These are phyloP conservation scores for Syncephalastrum racemosum DNA, from an alignment of 371 early-diverging fungal genomes.

Conservation along the genomic window DNA sequence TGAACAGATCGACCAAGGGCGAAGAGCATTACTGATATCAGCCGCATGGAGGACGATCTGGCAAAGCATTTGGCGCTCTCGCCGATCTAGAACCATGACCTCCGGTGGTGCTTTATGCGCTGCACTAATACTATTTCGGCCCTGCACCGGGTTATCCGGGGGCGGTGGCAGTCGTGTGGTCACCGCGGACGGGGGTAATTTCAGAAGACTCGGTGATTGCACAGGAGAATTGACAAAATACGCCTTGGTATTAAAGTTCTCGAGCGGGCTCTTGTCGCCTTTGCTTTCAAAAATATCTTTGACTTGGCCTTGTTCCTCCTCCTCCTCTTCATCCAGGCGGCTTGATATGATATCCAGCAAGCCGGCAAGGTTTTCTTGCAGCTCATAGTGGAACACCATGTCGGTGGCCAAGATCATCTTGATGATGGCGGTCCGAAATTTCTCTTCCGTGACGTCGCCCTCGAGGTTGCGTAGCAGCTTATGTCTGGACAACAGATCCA, in stretches of 20 bases:
- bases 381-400: slow-evolving; percentile 85
- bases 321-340: slow-evolving; percentile 13
- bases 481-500: slow-evolving; percentile 70
- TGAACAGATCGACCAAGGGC: slow-evolving; percentile 83
- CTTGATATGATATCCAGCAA: slow-evolving; percentile 25
- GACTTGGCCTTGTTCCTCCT: slow-evolving; percentile 14
- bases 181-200: too few species aligned
- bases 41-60: slow-evolving; percentile 81
- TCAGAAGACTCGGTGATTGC: neutral
- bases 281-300: slow-evolving; percentile 40
- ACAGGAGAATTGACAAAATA: slow-evolving; percentile 24
- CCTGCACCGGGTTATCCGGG: too few species aligned
- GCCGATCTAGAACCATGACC: slow-evolving; percentile 19
- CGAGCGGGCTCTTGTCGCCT: slow-evolving; percentile 39
- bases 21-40: slow-evolving; percentile 85
- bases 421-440: slow-evolving; percentile 53
- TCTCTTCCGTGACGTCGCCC: slow-evolving; percentile 35
- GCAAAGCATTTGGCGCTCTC: slow-evolving; percentile 62
- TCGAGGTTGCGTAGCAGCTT: slow-evolving; percentile 46
- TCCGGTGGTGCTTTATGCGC: neutral
- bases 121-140: neutral
- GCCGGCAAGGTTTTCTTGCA: slow-evolving; percentile 65
- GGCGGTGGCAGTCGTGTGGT: too few species aligned
- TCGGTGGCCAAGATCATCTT: slow-evolving; percentile 84
- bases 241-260: slow-evolving; percentile 29